Conservation (phyloP, 2,329 filamentous ascomycete species). For the Exophiala sideris region DNA sequence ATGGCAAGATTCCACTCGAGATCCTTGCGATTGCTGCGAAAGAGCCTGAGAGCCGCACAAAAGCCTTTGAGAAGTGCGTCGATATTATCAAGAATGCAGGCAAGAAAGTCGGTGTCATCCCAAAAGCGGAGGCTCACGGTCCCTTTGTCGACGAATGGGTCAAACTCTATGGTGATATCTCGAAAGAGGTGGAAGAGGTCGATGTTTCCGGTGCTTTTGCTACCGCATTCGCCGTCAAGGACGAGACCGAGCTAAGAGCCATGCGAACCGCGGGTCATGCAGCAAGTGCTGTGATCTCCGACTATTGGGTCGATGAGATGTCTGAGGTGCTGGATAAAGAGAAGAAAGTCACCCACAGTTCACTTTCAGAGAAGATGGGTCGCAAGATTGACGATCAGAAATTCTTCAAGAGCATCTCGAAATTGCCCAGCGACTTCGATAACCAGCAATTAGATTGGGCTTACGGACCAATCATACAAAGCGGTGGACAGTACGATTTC, state of each 20-base stretch:
- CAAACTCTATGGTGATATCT: constrained; percentile 70
- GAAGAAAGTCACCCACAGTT: constrained; percentile 91
- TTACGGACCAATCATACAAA: constrained; percentile 85
- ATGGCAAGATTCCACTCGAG: constrained; percentile 87
- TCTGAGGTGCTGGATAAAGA: constrained; percentile 91
- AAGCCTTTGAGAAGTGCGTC: constrained; percentile 78
- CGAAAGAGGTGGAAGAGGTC: constrained; percentile 82
- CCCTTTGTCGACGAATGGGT: constrained; percentile 98
- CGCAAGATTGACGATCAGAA: constrained; percentile 89
- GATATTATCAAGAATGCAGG: constrained; percentile 85
- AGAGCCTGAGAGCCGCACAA: constrained; percentile 85
- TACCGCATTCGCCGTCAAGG: constrained; percentile 85
- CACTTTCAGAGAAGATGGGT: constrained; percentile 80
- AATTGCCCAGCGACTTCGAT: constrained; percentile 84
- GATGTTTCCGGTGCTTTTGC: constrained; percentile 83
- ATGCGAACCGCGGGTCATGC: constrained; percentile 94
- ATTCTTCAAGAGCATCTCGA: constrained; percentile 82
- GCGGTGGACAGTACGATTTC: constrained; percentile 91
- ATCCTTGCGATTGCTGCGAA: constrained; percentile 81
- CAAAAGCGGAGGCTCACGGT: constrained; percentile 79
- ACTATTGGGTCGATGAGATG: constrained; percentile 98
- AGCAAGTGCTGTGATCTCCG: constrained; percentile 89
- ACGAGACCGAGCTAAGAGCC: constrained; percentile 87
- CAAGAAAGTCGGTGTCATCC: constrained; percentile 83
- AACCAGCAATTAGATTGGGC: constrained; percentile 89